These are phyloP conservation scores for Epichloe sp. DNA, from an alignment of 2,329 filamentous ascomycete genomes.

Conservation along the genomic window DNA sequence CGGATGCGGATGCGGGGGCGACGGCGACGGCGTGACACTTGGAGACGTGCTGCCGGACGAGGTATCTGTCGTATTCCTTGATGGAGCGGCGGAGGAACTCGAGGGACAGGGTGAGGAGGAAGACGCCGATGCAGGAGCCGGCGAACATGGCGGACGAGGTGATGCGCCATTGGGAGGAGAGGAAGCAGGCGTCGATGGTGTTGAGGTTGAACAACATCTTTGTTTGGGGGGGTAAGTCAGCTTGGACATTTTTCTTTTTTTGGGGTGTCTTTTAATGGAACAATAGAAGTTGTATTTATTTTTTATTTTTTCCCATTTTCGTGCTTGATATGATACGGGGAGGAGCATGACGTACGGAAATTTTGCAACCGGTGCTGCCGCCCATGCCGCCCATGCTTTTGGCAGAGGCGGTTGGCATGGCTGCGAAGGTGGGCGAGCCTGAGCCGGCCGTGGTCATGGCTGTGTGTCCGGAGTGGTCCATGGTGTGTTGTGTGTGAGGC, in stretches of 20 bases:
- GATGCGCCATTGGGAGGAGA: slow-evolving; percentile 57
- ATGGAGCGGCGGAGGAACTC: slow-evolving; percentile 57
- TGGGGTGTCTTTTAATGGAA: no score
- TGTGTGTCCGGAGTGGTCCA: slow-evolving; percentile 8
- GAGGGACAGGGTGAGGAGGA: slow-evolving; percentile 59
- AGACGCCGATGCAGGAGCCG: slow-evolving; percentile 65
- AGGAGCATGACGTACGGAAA: slow-evolving; percentile 14
- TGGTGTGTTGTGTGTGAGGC: no score
- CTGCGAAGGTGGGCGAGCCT: slow-evolving; percentile 1
- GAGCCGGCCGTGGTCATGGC: slow-evolving; percentile 7
- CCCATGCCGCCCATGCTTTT: slow-evolving; percentile 13
- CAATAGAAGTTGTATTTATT: background rate
- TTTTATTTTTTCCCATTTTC: background rate
- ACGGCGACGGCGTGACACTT: slow-evolving; percentile 14
- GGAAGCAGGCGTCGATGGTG: slow-evolving; percentile 57
- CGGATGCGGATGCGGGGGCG: background rate
- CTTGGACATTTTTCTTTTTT: background rate
- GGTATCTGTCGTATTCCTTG: slow-evolving; percentile 59
- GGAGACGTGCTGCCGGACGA: slow-evolving; percentile 39
- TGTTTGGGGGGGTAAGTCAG: background rate
- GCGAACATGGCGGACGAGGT: slow-evolving; percentile 59
- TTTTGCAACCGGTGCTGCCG: slow-evolving; percentile 23
- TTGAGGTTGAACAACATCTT: slow-evolving; percentile 77
- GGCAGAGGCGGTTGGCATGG: slow-evolving; percentile 8
- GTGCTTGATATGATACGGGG: background rate